Percentiles rank a stretch among this genome's conserved stretches.
Conservation (phyloP, 441 rosid species). For the Geranium incanum region DNA sequence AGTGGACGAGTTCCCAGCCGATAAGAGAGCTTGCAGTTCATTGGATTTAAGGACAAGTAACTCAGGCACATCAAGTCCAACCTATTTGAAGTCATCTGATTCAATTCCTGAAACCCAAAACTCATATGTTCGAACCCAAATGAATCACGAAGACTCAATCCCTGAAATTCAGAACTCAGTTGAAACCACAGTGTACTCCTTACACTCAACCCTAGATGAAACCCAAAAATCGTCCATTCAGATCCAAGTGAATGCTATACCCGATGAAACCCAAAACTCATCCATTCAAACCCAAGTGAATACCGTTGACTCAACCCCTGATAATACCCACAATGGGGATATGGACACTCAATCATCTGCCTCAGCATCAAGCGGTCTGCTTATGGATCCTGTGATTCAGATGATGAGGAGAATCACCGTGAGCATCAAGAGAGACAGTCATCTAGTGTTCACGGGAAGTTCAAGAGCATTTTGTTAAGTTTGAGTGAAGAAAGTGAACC, state of each 20-base stretch:
- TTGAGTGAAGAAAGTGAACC: constrained; percentile 56
- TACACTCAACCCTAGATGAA: background rate
- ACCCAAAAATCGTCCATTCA: background rate
- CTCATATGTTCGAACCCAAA: constrained; percentile 13
- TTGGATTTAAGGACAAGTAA: constrained; percentile 75
- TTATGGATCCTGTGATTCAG: constrained; percentile 74
- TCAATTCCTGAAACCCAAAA: constrained; percentile 39
- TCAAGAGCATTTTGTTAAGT: constrained; percentile 46
- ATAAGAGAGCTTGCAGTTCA: constrained; percentile 87
- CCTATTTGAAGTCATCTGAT: constrained; percentile 38
- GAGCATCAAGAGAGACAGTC: constrained; percentile 60
- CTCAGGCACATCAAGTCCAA: constrained; percentile 58
- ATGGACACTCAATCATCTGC: constrained; percentile 87
- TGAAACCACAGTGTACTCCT: background rate
- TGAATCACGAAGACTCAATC: background rate
- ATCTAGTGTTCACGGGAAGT: constrained; percentile 53
- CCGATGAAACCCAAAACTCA: background rate
- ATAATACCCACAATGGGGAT: constrained; percentile 24
- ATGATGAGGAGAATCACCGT: constrained; percentile 51
- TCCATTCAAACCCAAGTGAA: constrained; percentile 3
- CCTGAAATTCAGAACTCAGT: constrained; percentile 3
- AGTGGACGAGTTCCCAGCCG: constrained; percentile 72
- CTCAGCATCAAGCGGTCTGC: constrained; percentile 67
- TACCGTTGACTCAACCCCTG: background rate
- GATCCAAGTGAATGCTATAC: background rate